Evolutionary conservation across 306 rosid species (phyloP).

Genomic region (Luffa acutangula): DNA sequence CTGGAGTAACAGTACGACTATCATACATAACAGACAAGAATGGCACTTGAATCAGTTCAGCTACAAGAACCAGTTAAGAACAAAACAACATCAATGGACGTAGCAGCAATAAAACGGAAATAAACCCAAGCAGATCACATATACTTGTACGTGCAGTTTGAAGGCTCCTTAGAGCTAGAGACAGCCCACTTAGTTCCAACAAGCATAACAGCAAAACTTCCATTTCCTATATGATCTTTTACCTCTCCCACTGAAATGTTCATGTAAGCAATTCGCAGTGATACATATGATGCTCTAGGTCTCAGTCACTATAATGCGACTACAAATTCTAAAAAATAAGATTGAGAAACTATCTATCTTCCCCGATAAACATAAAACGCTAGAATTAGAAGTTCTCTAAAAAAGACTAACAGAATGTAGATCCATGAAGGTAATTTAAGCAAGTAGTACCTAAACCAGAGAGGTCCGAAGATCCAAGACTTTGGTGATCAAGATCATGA

Average conservation of each 20-base stretch:
- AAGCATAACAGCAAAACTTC: neutral
- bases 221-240: neutral
- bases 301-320: neutral
- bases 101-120: neutral
- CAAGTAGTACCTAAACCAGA: constrained; percentile 62
- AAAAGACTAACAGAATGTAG: neutral
- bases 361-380: neutral
- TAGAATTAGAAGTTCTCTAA: neutral
- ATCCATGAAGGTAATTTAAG: neutral
- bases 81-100: neutral
- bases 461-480: constrained; percentile 28
- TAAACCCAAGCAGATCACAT: neutral
- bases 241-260: neutral
- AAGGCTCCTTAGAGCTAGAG: neutral
- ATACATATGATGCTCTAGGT: neutral
- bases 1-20: neutral
- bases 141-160: neutral
- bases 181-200: neutral
- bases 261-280: neutral
- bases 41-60: neutral
- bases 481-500: constrained; percentile 20
- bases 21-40: neutral
- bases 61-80: neutral
- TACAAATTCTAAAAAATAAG: neutral
- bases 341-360: neutral